Evolutionary conservation across 1,139 yeast species (phyloP).

Genomic region (Nematodospora anomalae): DNA sequence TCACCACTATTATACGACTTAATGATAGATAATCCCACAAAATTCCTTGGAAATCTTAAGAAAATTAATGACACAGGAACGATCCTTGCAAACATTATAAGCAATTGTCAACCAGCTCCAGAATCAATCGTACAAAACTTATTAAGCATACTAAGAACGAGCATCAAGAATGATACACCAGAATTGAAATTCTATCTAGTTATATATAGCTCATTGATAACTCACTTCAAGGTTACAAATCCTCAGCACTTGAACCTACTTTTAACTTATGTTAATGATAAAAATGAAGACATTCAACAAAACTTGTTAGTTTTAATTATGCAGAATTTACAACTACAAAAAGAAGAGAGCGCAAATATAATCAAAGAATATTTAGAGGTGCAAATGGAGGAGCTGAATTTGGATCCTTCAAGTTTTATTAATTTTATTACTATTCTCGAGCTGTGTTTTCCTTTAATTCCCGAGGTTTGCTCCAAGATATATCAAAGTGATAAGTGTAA

Average conservation of each 20-base stretch:
- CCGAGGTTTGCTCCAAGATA: constrained; percentile 22
- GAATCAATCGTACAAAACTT: constrained; percentile 13
- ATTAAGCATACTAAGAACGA: constrained; percentile 15
- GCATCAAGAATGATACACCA: constrained; percentile 11
- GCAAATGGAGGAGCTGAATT: constrained; percentile 18
- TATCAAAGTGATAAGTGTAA: constrained; percentile 23
- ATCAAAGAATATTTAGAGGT: constrained; percentile 29
- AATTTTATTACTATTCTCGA: constrained; percentile 24
- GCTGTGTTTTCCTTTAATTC: constrained; percentile 27
- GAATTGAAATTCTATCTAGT: constrained; percentile 15
- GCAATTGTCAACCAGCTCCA: constrained; percentile 1
- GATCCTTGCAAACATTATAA: constrained; percentile 4
- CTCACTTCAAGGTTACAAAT: constrained; percentile 20
- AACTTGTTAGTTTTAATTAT: constrained; percentile 27
- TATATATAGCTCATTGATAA: constrained; percentile 13
- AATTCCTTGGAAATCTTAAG: constrained; percentile 21
- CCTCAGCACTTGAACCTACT: constrained; percentile 28
- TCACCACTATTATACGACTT: constrained; percentile 17
- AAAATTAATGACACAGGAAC: constrained; percentile 21
- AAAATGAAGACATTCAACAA: constrained; percentile 17
- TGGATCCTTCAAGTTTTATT: constrained; percentile 18
- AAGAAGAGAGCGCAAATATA: constrained; percentile 18
- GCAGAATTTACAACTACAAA: constrained; percentile 22
- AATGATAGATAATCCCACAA: constrained; percentile 20
- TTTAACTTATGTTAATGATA: constrained; percentile 22